Conservation (phyloP, 805 yeast species). For the Danielia oregonensis region DNA sequence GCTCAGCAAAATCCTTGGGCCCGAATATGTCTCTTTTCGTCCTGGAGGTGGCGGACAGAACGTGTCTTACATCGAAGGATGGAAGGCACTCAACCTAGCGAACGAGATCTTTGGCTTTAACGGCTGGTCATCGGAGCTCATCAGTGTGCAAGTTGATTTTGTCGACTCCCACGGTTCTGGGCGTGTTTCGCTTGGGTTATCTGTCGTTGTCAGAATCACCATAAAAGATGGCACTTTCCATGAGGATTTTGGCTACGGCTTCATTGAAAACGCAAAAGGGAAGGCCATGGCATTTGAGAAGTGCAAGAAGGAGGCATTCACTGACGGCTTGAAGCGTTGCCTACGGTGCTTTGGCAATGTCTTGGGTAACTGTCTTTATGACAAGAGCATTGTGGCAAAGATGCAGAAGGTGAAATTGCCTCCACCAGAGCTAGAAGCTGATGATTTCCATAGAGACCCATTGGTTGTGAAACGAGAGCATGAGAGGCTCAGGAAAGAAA, state of each 20-base stretch:
- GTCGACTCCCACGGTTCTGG: slow-evolving; percentile 56
- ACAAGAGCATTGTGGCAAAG: slow-evolving; percentile 57
- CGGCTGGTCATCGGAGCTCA: slow-evolving; percentile 78
- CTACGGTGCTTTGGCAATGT: slow-evolving; percentile 77
- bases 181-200: slow-evolving; percentile 59
- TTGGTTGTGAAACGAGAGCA: slow-evolving; percentile 27
- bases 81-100: slow-evolving; percentile 78
- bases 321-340: slow-evolving; percentile 78
- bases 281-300: slow-evolving; percentile 74
- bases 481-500: slow-evolving; percentile 9
- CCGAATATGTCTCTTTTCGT: slow-evolving; percentile 71
- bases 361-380: slow-evolving; percentile 81
- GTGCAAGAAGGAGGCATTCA: slow-evolving; percentile 81
- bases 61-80: slow-evolving; percentile 77
- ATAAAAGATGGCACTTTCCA: slow-evolving; percentile 79
- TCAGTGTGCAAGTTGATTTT: slow-evolving; percentile 62
- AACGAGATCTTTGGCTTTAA: slow-evolving; percentile 79
- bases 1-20: slow-evolving; percentile 52
- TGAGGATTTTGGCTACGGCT: slow-evolving; percentile 76
- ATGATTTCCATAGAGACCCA: slow-evolving; percentile 37
- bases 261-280: slow-evolving; percentile 63
- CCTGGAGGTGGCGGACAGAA: slow-evolving; percentile 70
- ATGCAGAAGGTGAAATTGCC: slow-evolving; percentile 40
- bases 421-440: slow-evolving; percentile 25
- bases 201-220: slow-evolving; percentile 67